Evolutionary conservation across 75 land plant genomes (phyloP).

Genomic region (Isoetes taiwanensis): DNA sequence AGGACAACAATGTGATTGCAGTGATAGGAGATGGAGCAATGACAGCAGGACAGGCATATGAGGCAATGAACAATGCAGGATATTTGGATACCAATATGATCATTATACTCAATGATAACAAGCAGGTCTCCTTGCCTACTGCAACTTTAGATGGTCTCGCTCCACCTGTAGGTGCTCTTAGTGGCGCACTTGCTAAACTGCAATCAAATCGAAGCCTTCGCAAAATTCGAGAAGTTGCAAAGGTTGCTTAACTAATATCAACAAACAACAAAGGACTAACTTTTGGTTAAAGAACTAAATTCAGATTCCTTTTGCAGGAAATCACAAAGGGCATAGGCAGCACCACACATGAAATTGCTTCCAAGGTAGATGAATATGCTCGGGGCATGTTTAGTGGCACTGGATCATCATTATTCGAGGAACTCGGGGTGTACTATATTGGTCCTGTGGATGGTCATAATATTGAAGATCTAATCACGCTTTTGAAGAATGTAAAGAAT

Average conservation of each 20-base stretch:
- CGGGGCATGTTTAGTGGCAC: slow-evolving; percentile 93
- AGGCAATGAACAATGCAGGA: slow-evolving; percentile 72
- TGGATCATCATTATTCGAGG: slow-evolving; percentile 72
- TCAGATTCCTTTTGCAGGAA: slow-evolving; percentile 52
- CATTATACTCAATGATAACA: slow-evolving; percentile 49
- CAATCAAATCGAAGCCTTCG: slow-evolving; percentile 49
- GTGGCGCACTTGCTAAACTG: slow-evolving; percentile 40
- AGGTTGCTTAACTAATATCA: no score
- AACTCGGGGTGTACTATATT: slow-evolving; percentile 81
- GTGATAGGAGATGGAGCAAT: slow-evolving; percentile 48
- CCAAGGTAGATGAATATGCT: slow-evolving; percentile 88
- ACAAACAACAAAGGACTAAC: no score
- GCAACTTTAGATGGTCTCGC: slow-evolving; percentile 27
- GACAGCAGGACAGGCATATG: slow-evolving; percentile 58
- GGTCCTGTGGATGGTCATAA: slow-evolving; percentile 90
- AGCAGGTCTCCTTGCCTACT: slow-evolving; percentile 38
- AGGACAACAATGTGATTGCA: slow-evolving; percentile 28
- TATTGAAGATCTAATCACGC: slow-evolving; percentile 57
- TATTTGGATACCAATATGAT: slow-evolving; percentile 55
- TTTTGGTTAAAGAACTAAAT: no score
- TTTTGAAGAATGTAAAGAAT: slow-evolving; percentile 63
- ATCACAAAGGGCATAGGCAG: slow-evolving; percentile 76
- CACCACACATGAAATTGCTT: slow-evolving; percentile 65
- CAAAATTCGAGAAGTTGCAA: slow-evolving; percentile 84
- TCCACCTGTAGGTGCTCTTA: slow-evolving; percentile 32